A percentile compares a stretch with the other conserved stretches of the same genome.
These are phyloP conservation scores for Schizophyllum amplum DNA, from an alignment of 1,284 basidiomycete genomes.

Conservation along the genomic window DNA sequence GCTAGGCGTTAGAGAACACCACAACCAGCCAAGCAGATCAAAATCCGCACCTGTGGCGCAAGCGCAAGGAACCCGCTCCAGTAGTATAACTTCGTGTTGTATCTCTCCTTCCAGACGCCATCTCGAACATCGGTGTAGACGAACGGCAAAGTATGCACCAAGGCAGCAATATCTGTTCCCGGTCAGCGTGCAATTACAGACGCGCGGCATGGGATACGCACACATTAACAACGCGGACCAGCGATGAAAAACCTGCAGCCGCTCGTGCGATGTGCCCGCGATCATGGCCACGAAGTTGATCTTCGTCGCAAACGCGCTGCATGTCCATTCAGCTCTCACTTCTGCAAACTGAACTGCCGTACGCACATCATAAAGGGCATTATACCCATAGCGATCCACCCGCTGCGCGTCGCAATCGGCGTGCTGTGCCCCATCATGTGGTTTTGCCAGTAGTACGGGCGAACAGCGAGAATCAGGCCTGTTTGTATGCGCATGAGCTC, in stretches of 20 bases:
- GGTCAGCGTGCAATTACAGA: background rate
- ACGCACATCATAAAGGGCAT: slow-evolving; percentile 28
- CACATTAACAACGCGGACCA: slow-evolving; percentile 30
- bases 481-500: background rate
- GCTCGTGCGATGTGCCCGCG: slow-evolving; percentile 35
- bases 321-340: background rate
- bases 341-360: too few relatives aligned
- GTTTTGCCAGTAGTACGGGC: slow-evolving; percentile 29
- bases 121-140: slow-evolving; percentile 19
- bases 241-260: slow-evolving; percentile 36
- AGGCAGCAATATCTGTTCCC: slow-evolving; percentile 23
- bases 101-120: slow-evolving; percentile 17
- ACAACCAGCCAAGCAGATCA: background rate
- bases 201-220: slow-evolving; percentile 14
- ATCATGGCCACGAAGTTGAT: slow-evolving; percentile 29
- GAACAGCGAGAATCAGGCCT: slow-evolving; percentile 23
- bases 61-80: slow-evolving; percentile 31
- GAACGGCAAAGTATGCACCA: slow-evolving; percentile 29
- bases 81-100: slow-evolving; percentile 19
- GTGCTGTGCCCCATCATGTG: slow-evolving; percentile 27
- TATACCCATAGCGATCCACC: slow-evolving; percentile 26
- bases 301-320: slow-evolving; percentile 31
- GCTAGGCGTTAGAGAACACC: background rate
- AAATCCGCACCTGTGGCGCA: slow-evolving; percentile 22
- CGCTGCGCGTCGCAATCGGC: slow-evolving; percentile 28